These are phyloP conservation scores for Emmonsiellopsis sp. DNA, from an alignment of 2,329 filamentous ascomycete genomes.

Conservation along the genomic window DNA sequence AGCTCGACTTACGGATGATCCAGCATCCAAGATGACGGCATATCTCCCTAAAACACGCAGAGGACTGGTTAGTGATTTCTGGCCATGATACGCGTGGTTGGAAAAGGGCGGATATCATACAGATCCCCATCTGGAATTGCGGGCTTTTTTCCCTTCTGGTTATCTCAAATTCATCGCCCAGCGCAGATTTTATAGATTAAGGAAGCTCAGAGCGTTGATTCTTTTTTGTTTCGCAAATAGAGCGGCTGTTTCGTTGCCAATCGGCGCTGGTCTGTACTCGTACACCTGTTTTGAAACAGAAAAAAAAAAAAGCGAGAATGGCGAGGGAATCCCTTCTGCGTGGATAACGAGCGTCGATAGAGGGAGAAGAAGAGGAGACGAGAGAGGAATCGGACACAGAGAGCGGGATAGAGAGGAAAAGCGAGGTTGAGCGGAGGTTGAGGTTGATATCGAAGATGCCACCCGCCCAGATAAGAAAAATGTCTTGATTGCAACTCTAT, in stretches of 20 bases:
- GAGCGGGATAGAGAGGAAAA: too few species aligned
- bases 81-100: background rate
- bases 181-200: background rate
- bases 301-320: background rate
- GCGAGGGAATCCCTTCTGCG: too few species aligned
- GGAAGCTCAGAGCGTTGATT: background rate
- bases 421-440: too few species aligned
- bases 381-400: background rate
- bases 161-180: background rate
- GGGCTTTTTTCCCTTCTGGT: background rate
- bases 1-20: conserved; percentile 60
- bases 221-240: background rate
- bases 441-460: too few species aligned
- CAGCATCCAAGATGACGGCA: conserved; percentile 93
- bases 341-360: background rate
- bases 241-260: background rate
- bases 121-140: conserved; percentile 34
- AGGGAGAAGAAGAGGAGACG: background rate
- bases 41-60: conserved; percentile 49
- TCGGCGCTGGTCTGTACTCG: background rate
- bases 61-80: background rate
- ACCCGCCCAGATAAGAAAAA: too few species aligned
- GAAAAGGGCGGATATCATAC: conserved; percentile 16
- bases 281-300: background rate
- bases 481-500: too few species aligned